Base-by-base conservation (phyloP, 2,329 filamentous ascomycete genomes). In the Dothidotthia symphoricarpi region DNA sequence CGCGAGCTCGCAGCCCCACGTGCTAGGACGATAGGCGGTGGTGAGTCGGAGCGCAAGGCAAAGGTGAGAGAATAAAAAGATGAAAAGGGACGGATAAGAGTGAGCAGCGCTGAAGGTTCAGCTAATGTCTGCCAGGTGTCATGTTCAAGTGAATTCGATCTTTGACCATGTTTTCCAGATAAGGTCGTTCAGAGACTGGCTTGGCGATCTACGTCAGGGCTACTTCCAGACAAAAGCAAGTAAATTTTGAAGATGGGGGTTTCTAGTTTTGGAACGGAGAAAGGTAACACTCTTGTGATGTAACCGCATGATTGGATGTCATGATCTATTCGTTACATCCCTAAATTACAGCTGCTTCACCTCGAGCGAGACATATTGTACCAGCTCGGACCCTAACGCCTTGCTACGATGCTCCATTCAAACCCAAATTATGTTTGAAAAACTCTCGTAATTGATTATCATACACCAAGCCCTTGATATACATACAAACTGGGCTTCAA, bases 1-100 rank as follows among this genome's bases (percentile, higher is more conserved):
- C 38, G 47, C 42, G 40, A 48, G 42, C 43, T 45, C 42, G 42
- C 45, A 45, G 37, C 45, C 36, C 45, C 58, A 65, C 58, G 59
- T 64, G 59, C 59, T 54, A 51, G 54, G 44, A 36, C 47, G 51
- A 57, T 56, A 19, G 7, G 24, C 3, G 14, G 22, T 10, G 11
- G 13, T 25, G 15, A 16, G 14, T 16, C 14, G 16, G 4, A n/a
- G 7, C 15, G 8, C 16, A n/a, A 29, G 13, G 6, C 14, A 16
- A 14, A 24, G 29, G 19, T 26, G 30, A 34, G 31, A 41, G 34
- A 25, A 32, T 30, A 28, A 28, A 9, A 19, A 32, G 13, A 4
- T n/a, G 7, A 14, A n/a, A 24, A 26, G 24, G 41, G 14, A 26
- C 19, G 13, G 19, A 22, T 22, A 22, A 9, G 19, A 22, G 19